A percentile compares a stretch with the other conserved stretches of the same genome.
Conservation (phyloP, 2,329 filamentous ascomycete genomes). For the Fusarium nanum region DNA sequence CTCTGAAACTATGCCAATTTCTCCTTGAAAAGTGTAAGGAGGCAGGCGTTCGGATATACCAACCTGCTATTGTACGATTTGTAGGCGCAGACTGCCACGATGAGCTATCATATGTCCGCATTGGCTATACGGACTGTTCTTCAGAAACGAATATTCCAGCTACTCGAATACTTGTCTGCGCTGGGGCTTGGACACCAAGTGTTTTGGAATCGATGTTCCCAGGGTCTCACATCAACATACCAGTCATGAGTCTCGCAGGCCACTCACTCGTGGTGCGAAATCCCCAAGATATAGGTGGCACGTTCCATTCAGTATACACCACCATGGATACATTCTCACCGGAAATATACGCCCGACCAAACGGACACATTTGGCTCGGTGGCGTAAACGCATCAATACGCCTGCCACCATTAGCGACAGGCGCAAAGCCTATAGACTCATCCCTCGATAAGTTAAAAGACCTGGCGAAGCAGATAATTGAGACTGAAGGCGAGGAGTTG, state of each 20-base stretch:
- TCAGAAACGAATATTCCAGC: slow-evolving; percentile 68
- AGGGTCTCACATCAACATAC: slow-evolving; percentile 61
- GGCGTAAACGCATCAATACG: slow-evolving; percentile 75
- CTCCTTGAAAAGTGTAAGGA: slow-evolving; percentile 68
- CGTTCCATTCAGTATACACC: slow-evolving; percentile 77
- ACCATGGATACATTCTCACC: slow-evolving; percentile 72
- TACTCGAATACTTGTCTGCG: slow-evolving; percentile 72
- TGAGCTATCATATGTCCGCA: slow-evolving; percentile 63
- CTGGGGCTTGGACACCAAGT: slow-evolving; percentile 76
- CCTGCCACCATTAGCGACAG: slow-evolving; percentile 62
- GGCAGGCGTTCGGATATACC: slow-evolving; percentile 73
- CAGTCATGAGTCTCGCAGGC: slow-evolving; percentile 69
- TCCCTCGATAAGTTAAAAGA: slow-evolving; percentile 62
- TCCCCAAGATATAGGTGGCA: slow-evolving; percentile 58
- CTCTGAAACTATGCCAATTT: slow-evolving; percentile 72
- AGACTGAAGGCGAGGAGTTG: slow-evolving; percentile 59
- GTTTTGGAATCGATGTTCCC: slow-evolving; percentile 76
- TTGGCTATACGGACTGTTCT: slow-evolving; percentile 58
- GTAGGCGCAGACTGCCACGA: slow-evolving; percentile 63
- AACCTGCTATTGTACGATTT: slow-evolving; percentile 68
- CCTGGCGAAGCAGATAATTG: slow-evolving; percentile 62
- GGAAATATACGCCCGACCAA: slow-evolving; percentile 75
- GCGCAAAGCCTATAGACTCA: slow-evolving; percentile 26
- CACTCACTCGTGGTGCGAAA: slow-evolving; percentile 77
- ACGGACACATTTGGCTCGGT: slow-evolving; percentile 77